Evolutionary conservation across 192 early-diverging fungal genomes (phyloP), one percentile per base, ranked within the genome.

Genomic region (Umbelopsis isabellina): DNA sequence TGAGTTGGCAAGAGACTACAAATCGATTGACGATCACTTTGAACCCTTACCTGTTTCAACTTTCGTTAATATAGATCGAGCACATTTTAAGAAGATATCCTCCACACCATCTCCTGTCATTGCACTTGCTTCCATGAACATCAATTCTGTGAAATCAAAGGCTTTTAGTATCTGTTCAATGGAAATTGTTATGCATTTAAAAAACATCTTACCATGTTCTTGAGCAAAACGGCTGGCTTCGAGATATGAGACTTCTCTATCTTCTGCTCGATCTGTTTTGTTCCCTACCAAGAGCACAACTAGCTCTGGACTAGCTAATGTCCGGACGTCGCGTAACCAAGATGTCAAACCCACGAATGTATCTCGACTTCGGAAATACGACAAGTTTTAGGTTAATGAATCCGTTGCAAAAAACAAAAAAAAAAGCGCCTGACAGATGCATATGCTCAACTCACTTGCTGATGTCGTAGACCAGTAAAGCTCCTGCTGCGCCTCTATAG

Each of bases 401-500:
- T 5, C 37, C 10, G 37, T 41, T 41, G 37, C 6, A 1, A 41
- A 41, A 30, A 41, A 41, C 37, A 9, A 4, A 10, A 7, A 37
- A 2, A 2, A 37, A 37, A 37, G 35, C 7, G 27, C 27, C 27
- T 30, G 27, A 30, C 27, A 30, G 1, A 3, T 30, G 27, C 27
- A 30, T 41, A 41, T 10, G 37, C 7, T 6, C 10, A 2, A 70
- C 83, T 73, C 79, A 84, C 80, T 87, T 91, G 64, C 90, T 89
- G 50, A 93, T 86, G 76, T 93, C 92, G 69, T 92, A 93, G n/a
- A 92, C 90, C 30, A 93, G 72, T 12, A 92, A 79, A 21, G 89
- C 91, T 46, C 91, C 92, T 12, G 90, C 88, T 41, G 92, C 90
- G 45, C 92, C 92, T 74, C 92, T 85, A 69, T 92, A 93, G 68